Evolutionary conservation across 345 rosid genomes (phyloP), one percentile per base, ranked within the genome.

Genomic region (Rhizophora mangle): DNA sequence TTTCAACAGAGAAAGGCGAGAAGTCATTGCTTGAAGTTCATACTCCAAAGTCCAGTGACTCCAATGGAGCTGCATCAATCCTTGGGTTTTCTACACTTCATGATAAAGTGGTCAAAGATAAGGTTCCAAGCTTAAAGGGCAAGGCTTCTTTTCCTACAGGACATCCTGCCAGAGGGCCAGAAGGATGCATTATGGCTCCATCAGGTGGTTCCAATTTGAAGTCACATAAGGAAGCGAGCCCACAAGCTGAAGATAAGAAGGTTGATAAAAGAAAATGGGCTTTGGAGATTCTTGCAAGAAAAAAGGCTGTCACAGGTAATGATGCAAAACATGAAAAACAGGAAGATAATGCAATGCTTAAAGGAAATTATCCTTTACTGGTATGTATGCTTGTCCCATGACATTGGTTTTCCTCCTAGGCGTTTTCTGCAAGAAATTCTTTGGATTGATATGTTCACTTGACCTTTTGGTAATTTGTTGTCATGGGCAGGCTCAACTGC

Each of bases 231-330:
- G 90, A 79, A 62, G 65, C 37, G 20, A 68, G 54, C 74, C 79
- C 43, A 70, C 79, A 74, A 55, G 68, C 85, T 43, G 89, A 82
- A 62, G 92, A 87, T 68, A 80, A 70, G 69, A 95, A 86, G 82
- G 70, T 74, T 68, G 99, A 95, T 83, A 92, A 88, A 84, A 88
- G 92, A 71, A 92, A 92, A 78, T 92, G 93, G 96, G 99, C 99
- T 60, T 72, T 89, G 76, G 88, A 89, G 81, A 86, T 95, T 74
- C 99, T 95, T 80, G 97, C 99, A 13, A 84, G 99, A 70, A 95
- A 90, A 85, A 88, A 72, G 75, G 88, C 91, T 64, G 83, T 81
- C 73, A 82, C 81, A 54, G 75, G 78, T 72, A 84, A 78, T 78
- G 79, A 55, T 83, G 82, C 84, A 72, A 67, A 78, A 32, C 68